Evolutionary conservation across 108 stramenopile genomes (phyloP).

Genomic region (Cyclostephanos tholiformis): DNA sequence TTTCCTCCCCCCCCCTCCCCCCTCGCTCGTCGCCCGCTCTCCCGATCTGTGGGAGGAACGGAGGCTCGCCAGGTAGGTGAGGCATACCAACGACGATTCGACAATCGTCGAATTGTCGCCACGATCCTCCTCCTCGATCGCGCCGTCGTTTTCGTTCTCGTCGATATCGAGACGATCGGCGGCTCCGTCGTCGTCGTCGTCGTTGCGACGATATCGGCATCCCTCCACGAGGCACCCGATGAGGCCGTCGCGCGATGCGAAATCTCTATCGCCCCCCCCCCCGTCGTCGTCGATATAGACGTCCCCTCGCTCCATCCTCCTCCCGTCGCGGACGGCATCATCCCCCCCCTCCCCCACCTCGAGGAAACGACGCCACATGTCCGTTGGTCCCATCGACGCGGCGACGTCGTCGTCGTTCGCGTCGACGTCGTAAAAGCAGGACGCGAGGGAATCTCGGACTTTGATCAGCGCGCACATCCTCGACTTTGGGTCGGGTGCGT

Average conservation of each 20-base stretch:
- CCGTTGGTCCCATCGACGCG: neutral
- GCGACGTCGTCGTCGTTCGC: neutral
- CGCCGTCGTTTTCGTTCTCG: neutral
- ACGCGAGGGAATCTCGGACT: neutral
- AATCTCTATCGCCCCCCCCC: neutral
- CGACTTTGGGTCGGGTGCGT: neutral
- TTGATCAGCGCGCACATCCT: neutral
- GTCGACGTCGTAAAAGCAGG: constrained; percentile 1
- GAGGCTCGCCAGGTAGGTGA: constrained; percentile 11
- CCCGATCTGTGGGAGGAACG: neutral
- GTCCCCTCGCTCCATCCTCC: neutral
- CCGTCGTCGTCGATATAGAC: neutral
- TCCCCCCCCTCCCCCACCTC: neutral
- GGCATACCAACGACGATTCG: constrained; percentile 9
- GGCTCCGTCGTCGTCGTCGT: neutral
- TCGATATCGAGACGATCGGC: no score
- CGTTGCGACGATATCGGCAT: neutral
- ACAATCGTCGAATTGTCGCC: no score
- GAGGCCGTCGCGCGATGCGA: neutral
- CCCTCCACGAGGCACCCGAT: constrained; percentile 5
- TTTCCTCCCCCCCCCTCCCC: no score
- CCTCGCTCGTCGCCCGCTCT: neutral
- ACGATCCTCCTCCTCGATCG: neutral
- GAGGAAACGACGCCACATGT: neutral
- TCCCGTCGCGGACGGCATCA: neutral